These are phyloP conservation scores for Neofusicoccum umdonicola DNA, from an alignment of 2,329 filamentous ascomycete genomes.

Conservation along the genomic window DNA sequence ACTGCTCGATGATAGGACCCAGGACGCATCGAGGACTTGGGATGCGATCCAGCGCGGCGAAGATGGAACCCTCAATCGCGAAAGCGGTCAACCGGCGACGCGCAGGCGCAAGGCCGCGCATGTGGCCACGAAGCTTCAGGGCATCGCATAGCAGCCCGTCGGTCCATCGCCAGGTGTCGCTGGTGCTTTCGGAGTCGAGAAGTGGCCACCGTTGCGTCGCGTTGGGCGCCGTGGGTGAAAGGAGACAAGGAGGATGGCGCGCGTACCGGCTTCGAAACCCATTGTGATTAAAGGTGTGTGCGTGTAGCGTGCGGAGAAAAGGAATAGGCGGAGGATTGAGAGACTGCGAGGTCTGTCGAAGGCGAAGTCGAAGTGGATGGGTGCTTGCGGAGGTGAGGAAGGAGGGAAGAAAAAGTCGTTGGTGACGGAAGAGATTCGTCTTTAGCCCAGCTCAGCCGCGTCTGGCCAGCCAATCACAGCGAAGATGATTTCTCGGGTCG, in stretches of 20 bases:
- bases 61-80: neutral
- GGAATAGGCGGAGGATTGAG: conserved; percentile 3
- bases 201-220: conserved; percentile 3
- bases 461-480: neutral
- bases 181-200: neutral
- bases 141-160: neutral
- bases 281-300: conserved; percentile 28
- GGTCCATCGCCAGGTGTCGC: neutral
- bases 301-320: conserved; percentile 18
- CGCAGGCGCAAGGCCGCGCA: conserved; percentile 6
- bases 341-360: neutral
- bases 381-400: conserved; percentile 20
- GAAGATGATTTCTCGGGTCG: neutral
- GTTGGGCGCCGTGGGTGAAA: conserved; percentile 18
- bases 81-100: neutral
- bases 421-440: conserved; percentile 14
- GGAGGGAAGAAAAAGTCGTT: conserved; percentile 25
- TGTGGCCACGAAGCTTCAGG: neutral
- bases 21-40: neutral
- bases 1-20: neutral
- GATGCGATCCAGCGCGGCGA: neutral
- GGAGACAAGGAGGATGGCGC: conserved; percentile 20
- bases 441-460: conserved; percentile 13
- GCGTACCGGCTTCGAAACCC: conserved; percentile 41
- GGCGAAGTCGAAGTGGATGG: neutral